These are phyloP conservation scores for Fusarium subtropicale DNA, from an alignment of 2,329 filamentous ascomycete species.

Conservation along the genomic window DNA sequence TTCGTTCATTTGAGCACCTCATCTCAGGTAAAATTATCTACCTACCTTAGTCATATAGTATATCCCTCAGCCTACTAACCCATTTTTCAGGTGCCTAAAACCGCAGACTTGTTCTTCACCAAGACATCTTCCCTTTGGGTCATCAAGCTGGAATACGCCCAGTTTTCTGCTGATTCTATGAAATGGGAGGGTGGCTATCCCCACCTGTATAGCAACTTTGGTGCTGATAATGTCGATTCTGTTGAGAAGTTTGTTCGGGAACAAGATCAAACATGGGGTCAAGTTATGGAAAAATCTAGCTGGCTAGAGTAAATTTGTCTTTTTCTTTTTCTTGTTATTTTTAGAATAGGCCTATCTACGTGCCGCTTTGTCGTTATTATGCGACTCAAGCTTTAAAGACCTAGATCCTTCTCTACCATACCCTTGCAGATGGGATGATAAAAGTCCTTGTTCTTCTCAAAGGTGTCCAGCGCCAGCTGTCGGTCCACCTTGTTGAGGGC, in stretches of 20 bases:
- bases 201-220: slow-evolving; percentile 70
- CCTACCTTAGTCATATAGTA: too few species aligned
- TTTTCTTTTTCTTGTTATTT: not conserved
- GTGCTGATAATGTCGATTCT: slow-evolving; percentile 62
- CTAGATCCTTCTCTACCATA: slow-evolving; percentile 88
- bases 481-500: slow-evolving; percentile 80
- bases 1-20: slow-evolving; percentile 71
- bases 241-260: slow-evolving; percentile 59
- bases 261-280: slow-evolving; percentile 61
- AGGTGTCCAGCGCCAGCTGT: slow-evolving; percentile 81
- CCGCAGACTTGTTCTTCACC: slow-evolving; percentile 59
- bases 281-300: slow-evolving; percentile 53
- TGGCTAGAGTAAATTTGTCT: slow-evolving; percentile 55
- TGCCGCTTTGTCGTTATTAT: not conserved
- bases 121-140: slow-evolving; percentile 58
- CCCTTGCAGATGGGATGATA: slow-evolving; percentile 93
- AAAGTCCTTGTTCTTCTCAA: slow-evolving; percentile 88
- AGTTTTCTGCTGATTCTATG: slow-evolving; percentile 56
- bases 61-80: not conserved
- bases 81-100: slow-evolving; percentile 56
- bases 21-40: slow-evolving; percentile 57
- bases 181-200: slow-evolving; percentile 71
- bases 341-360: slow-evolving; percentile 1
- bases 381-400: slow-evolving; percentile 45
- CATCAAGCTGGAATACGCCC: slow-evolving; percentile 64